Percentiles rank a stretch among this genome's conserved stretches.
phyloP scores from a whole-genome alignment of 805 yeast genomes.

The Metschnikowia henanensis region DNA sequence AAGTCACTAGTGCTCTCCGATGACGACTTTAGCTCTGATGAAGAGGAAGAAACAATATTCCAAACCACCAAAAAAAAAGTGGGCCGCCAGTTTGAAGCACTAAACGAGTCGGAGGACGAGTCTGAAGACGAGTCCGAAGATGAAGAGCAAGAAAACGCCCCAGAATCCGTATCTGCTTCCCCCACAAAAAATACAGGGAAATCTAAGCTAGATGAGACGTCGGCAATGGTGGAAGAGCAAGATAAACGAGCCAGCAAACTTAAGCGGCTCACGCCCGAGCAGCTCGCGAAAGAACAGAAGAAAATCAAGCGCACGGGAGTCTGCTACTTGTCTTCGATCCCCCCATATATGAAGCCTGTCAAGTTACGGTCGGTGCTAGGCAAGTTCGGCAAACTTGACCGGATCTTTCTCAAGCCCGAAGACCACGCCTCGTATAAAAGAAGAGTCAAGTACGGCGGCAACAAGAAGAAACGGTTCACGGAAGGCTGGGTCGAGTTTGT shows the following conservation, averaged over 20 bases:
- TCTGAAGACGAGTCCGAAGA: constrained; percentile 2
- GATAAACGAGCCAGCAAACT: constrained; percentile 35
- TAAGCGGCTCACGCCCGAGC: constrained; percentile 56
- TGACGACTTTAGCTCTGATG: constrained; percentile 18
- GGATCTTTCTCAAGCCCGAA: constrained; percentile 87
- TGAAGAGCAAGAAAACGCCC: background rate
- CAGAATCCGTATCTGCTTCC: too few relatives aligned
- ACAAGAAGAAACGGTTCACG: constrained; percentile 79
- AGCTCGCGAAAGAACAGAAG: constrained; percentile 53
- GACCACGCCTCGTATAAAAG: constrained; percentile 60
- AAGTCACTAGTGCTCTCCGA: constrained; percentile 6
- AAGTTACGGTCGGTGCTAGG: constrained; percentile 79
- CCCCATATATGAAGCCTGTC: constrained; percentile 97
- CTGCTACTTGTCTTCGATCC: constrained; percentile 85
- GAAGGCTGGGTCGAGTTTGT: constrained; percentile 98
- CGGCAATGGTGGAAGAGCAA: constrained; percentile 18
- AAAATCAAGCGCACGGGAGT: constrained; percentile 79
- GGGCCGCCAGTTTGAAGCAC: constrained; percentile 3
- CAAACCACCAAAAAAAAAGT: constrained; percentile 12
- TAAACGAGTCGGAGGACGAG: constrained; percentile 7
- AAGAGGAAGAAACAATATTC: constrained; percentile 15
- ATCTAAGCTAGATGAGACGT: constrained; percentile 13
- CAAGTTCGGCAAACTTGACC: constrained; percentile 84
- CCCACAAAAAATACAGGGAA: background rate
- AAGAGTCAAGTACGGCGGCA: constrained; percentile 86